Base-by-base conservation (phyloP, 2,329 filamentous ascomycete genomes). In the Akanthomyces dipterigenus region DNA sequence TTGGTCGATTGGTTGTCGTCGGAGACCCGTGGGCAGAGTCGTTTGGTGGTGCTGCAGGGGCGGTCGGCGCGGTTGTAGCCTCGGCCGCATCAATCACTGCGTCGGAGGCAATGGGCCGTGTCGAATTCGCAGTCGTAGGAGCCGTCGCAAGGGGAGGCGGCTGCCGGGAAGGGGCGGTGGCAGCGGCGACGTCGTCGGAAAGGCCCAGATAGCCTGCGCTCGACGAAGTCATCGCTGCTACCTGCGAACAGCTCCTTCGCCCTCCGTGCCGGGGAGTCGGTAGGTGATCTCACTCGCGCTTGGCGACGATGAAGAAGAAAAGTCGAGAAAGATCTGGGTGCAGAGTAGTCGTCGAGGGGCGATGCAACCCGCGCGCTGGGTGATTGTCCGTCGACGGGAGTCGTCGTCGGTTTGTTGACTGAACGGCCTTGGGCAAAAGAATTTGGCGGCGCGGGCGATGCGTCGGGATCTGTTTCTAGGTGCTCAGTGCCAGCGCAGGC, bases 151-250 rank as follows among this genome's bases (percentile, higher is more conserved):
- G 57, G 59, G 55, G 46, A 64, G 31, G 62, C 61, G 63, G 59
- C 53, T 28, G 51, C 49, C 59, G 60, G 55, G 45, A 38, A 38
- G 51, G 55, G 8, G 56, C 53, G n/a, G 40, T 26, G 45, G 55
- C 38, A 55, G 58, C 53, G 46, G 55, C 50, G 7, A 53, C 36
- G 55, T 55, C 57, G 54, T 60, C 62, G 38, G 56, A 53, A 34
- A 63, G 63, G 62, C 63, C 61, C 14, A 48, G 57, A 36, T 56
- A 53, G 43, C 45, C 74, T 73, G 73, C 75, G 72, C 76, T 76
- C 70, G 81, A 82, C 82, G 81, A 84, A 82, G 80, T 83, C 82
- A 84, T 84, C 80, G 81, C 82, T 83, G 74, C 75, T 78, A 72
- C 71, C 70, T 66, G 60, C 65, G 67, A 73, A 80, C 80, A 82